These are phyloP conservation scores for Pleomassaria siparia DNA, from an alignment of 2,329 filamentous ascomycete genomes.

Conservation along the genomic window DNA sequence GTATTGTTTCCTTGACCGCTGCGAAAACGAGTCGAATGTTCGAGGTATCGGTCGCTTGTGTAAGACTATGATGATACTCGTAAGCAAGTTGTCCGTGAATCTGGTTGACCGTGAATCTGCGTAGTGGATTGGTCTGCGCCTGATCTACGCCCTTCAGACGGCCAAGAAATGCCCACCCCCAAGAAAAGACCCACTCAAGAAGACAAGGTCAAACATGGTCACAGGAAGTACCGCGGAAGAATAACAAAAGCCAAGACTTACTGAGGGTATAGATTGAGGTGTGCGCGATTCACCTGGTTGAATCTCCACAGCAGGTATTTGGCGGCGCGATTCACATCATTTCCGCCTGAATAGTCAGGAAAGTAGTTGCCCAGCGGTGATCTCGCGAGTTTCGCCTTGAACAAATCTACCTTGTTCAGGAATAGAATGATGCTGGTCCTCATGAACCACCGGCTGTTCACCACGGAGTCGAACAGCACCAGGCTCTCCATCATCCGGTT, in stretches of 20 bases:
- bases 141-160: too few species aligned
- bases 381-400: constrained; percentile 88
- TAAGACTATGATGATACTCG: constrained; percentile 78
- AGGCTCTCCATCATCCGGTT: constrained; percentile 99
- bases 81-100: too few species aligned
- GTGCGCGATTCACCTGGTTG: constrained; percentile 95
- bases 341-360: constrained; percentile 94
- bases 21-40: constrained; percentile 98
- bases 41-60: constrained; percentile 97
- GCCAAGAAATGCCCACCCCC: too few species aligned
- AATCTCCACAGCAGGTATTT: constrained; percentile 98
- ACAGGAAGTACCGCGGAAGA: too few species aligned
- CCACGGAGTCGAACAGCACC: constrained; percentile 94
- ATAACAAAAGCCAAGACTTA: constrained; percentile 25
- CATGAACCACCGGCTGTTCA: constrained; percentile 99
- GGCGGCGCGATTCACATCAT: constrained; percentile 95
- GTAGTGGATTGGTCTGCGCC: too few species aligned
- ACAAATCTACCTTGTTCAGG: constrained; percentile 98
- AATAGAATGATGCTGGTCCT: constrained; percentile 98
- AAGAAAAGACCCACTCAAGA: too few species aligned
- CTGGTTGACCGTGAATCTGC: too few species aligned
- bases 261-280: constrained; percentile 97
- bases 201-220: too few species aligned
- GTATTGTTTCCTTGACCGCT: constrained; percentile 96
- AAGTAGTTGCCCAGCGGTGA: constrained; percentile 95